A percentile compares a stretch with the other conserved stretches of the same genome.
These are phyloP conservation scores for Leptographium procerum DNA, from an alignment of 2,329 filamentous ascomycete genomes.

Conservation along the genomic window DNA sequence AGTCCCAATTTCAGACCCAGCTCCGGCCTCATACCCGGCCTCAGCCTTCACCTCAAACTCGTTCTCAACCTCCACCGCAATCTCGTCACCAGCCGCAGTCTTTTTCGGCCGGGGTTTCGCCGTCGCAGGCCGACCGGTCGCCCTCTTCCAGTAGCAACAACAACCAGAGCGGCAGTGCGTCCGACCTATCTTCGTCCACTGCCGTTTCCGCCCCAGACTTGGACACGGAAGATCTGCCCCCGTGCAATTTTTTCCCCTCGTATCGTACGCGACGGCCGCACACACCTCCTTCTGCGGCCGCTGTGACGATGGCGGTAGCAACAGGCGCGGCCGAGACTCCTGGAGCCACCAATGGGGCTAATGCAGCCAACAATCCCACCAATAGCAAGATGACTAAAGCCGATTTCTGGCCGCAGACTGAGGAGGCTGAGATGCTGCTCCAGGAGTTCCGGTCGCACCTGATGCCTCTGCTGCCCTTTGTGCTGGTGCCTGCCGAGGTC, in stretches of 20 bases:
- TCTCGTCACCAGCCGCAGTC: too few species aligned
- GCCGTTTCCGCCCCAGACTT: background rate
- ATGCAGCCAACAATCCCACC: too few species aligned
- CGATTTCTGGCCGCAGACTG: conserved; percentile 27
- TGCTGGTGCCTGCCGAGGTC: conserved; percentile 26
- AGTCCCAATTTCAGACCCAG: too few species aligned
- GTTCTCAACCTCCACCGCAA: too few species aligned
- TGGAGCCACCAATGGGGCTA: background rate
- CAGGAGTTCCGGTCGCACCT: conserved; percentile 22
- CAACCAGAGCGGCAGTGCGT: conserved; percentile 1
- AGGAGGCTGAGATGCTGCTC: conserved; percentile 30
- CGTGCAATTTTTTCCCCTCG: background rate
- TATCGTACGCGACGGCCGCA: background rate
- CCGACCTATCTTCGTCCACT: background rate
- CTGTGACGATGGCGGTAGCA: background rate
- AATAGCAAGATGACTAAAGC: too few species aligned
- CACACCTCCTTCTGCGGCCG: background rate
- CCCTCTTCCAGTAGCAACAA: conserved; percentile 6
- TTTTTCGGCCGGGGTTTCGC: background rate
- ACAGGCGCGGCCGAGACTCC: background rate
- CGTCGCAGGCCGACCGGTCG: background rate
- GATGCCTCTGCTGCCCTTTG: conserved; percentile 32
- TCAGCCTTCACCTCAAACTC: too few species aligned
- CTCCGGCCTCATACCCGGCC: too few species aligned
- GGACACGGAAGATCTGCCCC: background rate